Evolutionary conservation across 306 rosid species (phyloP), one percentile per base, ranked within the genome.

Genomic region (Cicer chorassanicum): DNA sequence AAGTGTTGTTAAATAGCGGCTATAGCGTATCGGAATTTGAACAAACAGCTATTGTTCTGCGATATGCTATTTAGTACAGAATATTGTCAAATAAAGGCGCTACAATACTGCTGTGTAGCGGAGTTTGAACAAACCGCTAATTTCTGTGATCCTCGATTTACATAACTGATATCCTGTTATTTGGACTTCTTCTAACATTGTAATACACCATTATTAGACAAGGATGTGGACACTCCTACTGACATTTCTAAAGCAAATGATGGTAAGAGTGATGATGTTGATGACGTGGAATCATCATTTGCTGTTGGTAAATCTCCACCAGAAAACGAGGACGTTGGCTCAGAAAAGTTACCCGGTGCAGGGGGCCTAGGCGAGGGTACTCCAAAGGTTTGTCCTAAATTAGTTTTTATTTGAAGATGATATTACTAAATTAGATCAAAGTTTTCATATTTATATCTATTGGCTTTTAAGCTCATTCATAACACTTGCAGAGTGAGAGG

Each of bases 311-410:
- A 92, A 80, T 86, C 96, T 70, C 89, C 93, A 65, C 84, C 70
- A 6, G 86, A 79, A 77, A 94, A 89, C 84, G 88, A 80, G 63
- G 84, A 69, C 60, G 83, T 38, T 83, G 75, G 76, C 40, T 84
- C 89, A n/a, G 76, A 80, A 71, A 86, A 74, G 79, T 76, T 56
- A 62, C 60, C 76, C 55, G 81, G 82, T 74, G 82, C 86, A 13
- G 65, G 86, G 43, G 92, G 89, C 59, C 92, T 90, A 74, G 97
- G 99, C 36, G 97, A 94, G 86, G 99, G 97, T 60, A 82, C 91
- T 68, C 95, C 97, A 12, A 89, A 92, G 97, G 99, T 94, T 70
- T 68, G 84, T 79, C 41, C 59, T 41, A 56, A 34, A n/a, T 42
- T 40, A 43, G 19, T 12, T 51, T 21, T 65, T 68, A 8, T 50